These are phyloP conservation scores for Suillus tomentosus DNA, from an alignment of 768 basidiomycete species.

Conservation along the genomic window DNA sequence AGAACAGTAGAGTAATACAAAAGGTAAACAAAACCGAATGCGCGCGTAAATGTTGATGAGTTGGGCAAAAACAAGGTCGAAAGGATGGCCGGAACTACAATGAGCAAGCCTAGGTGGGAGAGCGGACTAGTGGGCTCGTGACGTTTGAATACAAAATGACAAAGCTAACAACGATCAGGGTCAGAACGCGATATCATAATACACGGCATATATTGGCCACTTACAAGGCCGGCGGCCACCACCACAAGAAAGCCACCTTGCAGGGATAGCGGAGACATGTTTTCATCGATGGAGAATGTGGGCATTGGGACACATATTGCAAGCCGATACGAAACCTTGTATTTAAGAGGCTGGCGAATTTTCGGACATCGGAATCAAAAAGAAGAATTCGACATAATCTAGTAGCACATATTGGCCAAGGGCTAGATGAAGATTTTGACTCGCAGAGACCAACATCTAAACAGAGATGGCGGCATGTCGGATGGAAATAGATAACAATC, in stretches of 20 bases:
- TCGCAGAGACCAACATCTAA: constrained; percentile 14
- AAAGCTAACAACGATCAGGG: constrained; percentile 23
- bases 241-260: constrained; percentile 25
- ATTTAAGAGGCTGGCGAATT: constrained; percentile 30
- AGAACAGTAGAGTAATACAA: constrained; percentile 35
- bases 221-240: constrained; percentile 27
- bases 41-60: constrained; percentile 18
- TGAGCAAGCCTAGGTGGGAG: constrained; percentile 28
- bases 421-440: constrained; percentile 25
- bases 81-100: constrained; percentile 25
- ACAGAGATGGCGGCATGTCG: constrained; percentile 7
- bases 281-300: constrained; percentile 16
- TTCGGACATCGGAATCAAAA: constrained; percentile 31
- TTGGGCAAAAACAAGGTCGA: constrained; percentile 16
- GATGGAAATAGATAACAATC: constrained; percentile 23
- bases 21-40: constrained; percentile 21
- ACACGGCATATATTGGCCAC: constrained; percentile 6
- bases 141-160: constrained; percentile 34
- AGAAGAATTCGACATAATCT: constrained; percentile 41
- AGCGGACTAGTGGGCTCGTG: constrained; percentile 32
- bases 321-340: constrained; percentile 25
- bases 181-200: constrained; percentile 8
- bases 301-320: constrained; percentile 20
- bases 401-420: constrained; percentile 24
- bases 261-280: constrained; percentile 23